Percentiles rank a stretch among this genome's conserved stretches.
Conservation (phyloP, 257 asterid genomes). For the Fraxinus quadrangulata region DNA sequence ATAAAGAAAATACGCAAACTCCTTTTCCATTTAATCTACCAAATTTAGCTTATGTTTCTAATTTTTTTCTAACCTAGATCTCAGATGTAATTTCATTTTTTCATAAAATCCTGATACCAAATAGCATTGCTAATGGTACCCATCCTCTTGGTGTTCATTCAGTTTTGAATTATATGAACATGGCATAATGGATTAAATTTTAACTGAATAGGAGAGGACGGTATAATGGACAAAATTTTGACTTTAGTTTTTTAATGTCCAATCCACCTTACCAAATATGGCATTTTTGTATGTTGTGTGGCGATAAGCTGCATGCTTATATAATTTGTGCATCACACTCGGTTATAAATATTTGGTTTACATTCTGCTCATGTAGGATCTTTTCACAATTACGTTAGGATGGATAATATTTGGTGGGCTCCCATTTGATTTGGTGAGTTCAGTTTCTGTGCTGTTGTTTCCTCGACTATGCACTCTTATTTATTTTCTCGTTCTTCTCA, state of each 20-base stretch:
- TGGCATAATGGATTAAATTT: neutral
- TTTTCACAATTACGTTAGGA: conserved; percentile 80
- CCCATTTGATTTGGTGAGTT: conserved; percentile 82
- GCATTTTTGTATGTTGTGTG: neutral
- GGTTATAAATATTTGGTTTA: neutral
- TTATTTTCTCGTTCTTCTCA: neutral
- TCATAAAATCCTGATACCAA: neutral
- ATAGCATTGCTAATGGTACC: neutral
- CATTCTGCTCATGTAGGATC: conserved; percentile 50
- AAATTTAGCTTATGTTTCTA: neutral
- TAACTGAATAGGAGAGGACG: neutral
- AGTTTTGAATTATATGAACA: neutral
- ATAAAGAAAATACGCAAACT: neutral
- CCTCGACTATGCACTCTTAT: neutral
- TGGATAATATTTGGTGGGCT: conserved; percentile 92
- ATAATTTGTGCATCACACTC: neutral
- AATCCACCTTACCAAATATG: neutral
- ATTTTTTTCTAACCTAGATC: neutral
- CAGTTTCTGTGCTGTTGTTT: conserved; percentile 10
- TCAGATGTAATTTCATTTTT: neutral
- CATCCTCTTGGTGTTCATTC: neutral
- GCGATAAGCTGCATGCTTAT: neutral
- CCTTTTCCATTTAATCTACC: neutral
- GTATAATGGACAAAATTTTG: neutral
- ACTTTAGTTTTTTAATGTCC: neutral